Conservation (phyloP, 1,284 basidiomycete species). For the Xerocomus minutiporus region DNA sequence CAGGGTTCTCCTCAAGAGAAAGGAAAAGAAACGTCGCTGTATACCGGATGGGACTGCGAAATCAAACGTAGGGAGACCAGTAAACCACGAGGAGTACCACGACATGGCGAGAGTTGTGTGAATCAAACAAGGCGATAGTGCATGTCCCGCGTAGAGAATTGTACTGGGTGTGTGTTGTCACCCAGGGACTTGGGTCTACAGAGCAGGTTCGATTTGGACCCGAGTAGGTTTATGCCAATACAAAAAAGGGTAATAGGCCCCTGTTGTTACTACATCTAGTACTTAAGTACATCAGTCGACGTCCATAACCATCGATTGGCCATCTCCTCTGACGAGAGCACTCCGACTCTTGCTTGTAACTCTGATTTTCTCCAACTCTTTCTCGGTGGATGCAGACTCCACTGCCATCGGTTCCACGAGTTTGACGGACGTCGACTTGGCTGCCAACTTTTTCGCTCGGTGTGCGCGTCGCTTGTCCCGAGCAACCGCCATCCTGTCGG, state of each 20-base stretch:
- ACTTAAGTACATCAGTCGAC: conserved; percentile 47
- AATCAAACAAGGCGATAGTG: conserved; percentile 17
- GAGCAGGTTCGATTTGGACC: neutral
- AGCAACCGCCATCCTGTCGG: conserved; percentile 71
- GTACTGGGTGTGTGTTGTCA: conserved; percentile 1
- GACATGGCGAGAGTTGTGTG: conserved; percentile 22
- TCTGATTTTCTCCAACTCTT: conserved; percentile 75
- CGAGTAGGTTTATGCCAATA: conserved; percentile 3
- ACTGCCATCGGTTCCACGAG: conserved; percentile 65
- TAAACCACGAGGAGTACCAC: conserved; percentile 53
- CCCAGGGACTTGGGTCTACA: conserved; percentile 3
- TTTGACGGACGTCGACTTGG: conserved; percentile 59
- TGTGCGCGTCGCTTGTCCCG: conserved; percentile 68
- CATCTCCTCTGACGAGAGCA: conserved; percentile 73
- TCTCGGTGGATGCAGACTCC: conserved; percentile 43
- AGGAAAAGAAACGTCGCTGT: conserved; percentile 87
- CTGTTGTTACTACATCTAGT: conserved; percentile 2
- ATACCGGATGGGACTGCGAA: conserved; percentile 77
- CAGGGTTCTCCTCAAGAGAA: conserved; percentile 77
- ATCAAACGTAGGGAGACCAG: conserved; percentile 56
- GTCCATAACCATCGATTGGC: conserved; percentile 79
- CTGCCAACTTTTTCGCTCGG: conserved; percentile 58
- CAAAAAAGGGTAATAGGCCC: conserved; percentile 24
- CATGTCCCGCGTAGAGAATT: conserved; percentile 18
- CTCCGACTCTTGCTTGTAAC: conserved; percentile 64